Evolutionary conservation across 179 eudicot genomes (phyloP).

Genomic region (Pouteria campechiana): DNA sequence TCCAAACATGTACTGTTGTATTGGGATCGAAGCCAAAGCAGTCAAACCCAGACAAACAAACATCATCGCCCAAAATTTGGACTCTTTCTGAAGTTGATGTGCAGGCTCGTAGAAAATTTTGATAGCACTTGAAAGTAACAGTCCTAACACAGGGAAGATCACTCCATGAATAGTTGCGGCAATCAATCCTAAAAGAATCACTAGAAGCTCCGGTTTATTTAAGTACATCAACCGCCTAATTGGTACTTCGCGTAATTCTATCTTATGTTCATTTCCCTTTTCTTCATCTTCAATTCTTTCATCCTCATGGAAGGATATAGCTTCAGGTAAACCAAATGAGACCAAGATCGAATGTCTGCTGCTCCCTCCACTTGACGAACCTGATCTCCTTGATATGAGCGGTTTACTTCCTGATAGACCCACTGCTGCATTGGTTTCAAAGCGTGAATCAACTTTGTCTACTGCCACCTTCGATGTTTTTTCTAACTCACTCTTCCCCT

Average conservation of each 20-base stretch:
- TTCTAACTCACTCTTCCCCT: conserved; percentile 8
- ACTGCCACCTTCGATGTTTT: conserved; percentile 10
- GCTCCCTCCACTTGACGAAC: conserved; percentile 21
- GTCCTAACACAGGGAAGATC: conserved; percentile 19
- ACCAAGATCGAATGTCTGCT: conserved; percentile 9
- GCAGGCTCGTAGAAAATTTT: conserved; percentile 54
- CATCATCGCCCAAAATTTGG: conserved; percentile 51
- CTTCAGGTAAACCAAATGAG: conserved; percentile 11
- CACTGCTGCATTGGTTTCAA: conserved; percentile 12
- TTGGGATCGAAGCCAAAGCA: conserved; percentile 31
- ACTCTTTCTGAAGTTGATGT: conserved; percentile 25
- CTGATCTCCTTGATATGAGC: too few species aligned
- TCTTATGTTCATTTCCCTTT: neutral
- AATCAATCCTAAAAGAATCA: conserved; percentile 9
- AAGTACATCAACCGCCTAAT: conserved; percentile 13
- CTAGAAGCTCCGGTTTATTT: conserved; percentile 22
- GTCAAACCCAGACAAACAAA: conserved; percentile 23
- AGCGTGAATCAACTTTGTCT: conserved; percentile 15
- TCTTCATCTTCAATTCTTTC: conserved; percentile 1
- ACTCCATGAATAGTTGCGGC: conserved; percentile 15
- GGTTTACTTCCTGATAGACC: too few species aligned
- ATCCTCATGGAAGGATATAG: conserved; percentile 5
- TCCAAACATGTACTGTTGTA: conserved; percentile 57
- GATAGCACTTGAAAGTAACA: conserved; percentile 50
- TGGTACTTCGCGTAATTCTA: conserved; percentile 14